phyloP scores from a whole-genome alignment of 176 grass and related monocot genomes.

The Miscanthus lutarioriparius region DNA sequence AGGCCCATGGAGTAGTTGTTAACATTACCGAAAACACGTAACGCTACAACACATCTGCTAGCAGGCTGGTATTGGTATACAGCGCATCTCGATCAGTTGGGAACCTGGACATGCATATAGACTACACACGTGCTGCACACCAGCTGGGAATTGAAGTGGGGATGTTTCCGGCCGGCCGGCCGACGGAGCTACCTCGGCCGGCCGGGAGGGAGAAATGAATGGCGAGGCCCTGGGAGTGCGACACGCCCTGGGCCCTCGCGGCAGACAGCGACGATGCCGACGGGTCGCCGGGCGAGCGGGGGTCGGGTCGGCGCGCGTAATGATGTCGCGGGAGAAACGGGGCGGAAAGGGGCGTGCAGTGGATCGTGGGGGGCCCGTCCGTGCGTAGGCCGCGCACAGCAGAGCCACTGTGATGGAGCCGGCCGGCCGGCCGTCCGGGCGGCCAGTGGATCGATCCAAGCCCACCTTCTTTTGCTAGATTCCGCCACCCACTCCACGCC shows the following conservation, averaged over 20 bases:
- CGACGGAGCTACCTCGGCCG: not conserved
- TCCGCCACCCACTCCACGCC: slow-evolving; percentile 38
- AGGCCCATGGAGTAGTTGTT: not conserved
- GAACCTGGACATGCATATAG: too few relatives aligned
- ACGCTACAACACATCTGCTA: not conserved
- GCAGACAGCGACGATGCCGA: too few relatives aligned
- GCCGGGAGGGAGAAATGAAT: not conserved
- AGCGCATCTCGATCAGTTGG: not conserved
- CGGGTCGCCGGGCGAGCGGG: not conserved
- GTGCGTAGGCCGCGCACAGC: not conserved
- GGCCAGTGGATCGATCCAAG: slow-evolving; percentile 21
- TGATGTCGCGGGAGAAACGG: slow-evolving; percentile 46
- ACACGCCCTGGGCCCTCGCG: too few relatives aligned
- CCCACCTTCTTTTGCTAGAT: slow-evolving; percentile 78
- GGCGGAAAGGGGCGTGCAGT: slow-evolving; percentile 24
- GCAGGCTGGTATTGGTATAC: not conserved
- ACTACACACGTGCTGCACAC: not conserved
- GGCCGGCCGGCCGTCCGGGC: slow-evolving; percentile 5
- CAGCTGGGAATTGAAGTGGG: not conserved
- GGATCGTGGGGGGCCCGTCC: slow-evolving; percentile 39
- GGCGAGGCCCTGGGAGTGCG: not conserved
- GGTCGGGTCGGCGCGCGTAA: slow-evolving; percentile 42
- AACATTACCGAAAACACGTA: not conserved
- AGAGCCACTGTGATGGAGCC: not conserved
- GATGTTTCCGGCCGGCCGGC: not conserved